Base-by-base conservation (phyloP, 2,329 filamentous ascomycete species). In the Dactylellina haptotyla region DNA sequence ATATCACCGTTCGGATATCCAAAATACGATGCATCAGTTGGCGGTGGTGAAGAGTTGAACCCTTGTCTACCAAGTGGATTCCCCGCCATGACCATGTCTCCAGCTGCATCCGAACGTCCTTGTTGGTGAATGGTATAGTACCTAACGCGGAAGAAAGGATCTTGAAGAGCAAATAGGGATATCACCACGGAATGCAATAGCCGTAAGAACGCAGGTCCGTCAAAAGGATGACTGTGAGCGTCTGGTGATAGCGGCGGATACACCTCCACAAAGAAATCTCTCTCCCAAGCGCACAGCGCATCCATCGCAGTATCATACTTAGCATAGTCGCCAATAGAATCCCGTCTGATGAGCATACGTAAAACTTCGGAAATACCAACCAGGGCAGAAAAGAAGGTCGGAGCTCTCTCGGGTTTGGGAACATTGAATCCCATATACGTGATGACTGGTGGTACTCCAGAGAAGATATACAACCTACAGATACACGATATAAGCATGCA, bases 401-500 rank as follows among this genome's bases (percentile, higher is more conserved):
- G 28, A 5, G 61, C 23, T 12, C 41, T 61, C 23, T 32, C 28
- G 10, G 75, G 75, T 12, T 56, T 59, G 2, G 65, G 54, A 23
- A 76, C 65, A 20, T 75, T 76, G 58, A 77, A 77, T 28, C 75
- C 75, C 59, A 69, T 75, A 39, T 77, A 77, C 10, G 63, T 74
- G 18, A 77, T 76, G 2, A 77, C 28, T 2, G 76, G 75, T 12
- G 76, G 76, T 41, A 76, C 46, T 1, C 75, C 75, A n/a, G 76
- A 77, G 66, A 75, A 75, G n/a, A 77, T 54, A 48, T 76, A 77
- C 25, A 77, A 39, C 76, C 76, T 76, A 56, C n/a, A n/a, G 28
- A 45, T 23, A 50, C 8, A 32, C 9, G 1, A n/a, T n/a, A 26
- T 10, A 20, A 34, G 43, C 28, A 50, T 63, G 28, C 59, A 18